Evolutionary conservation across 2,329 filamentous ascomycete species (phyloP), one percentile per base, ranked within the genome.

Genomic region (Hymenoscyphus salicellus): DNA sequence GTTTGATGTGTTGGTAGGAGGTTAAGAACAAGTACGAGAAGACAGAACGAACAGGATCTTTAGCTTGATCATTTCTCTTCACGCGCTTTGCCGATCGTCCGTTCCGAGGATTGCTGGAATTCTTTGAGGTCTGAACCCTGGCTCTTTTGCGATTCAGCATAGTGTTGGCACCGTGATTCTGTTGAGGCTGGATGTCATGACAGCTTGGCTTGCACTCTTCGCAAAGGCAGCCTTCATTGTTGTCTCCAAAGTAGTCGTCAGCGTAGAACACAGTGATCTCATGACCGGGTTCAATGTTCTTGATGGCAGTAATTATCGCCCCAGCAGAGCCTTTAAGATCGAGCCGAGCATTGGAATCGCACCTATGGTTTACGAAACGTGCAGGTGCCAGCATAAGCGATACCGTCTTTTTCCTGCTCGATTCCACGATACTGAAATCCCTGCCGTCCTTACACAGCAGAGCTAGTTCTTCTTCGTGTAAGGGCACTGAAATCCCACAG

Each of bases 331-430:
- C 91, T 28, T 87, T 90, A 43, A 92, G 96, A 70, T 91, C 89
- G 57, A 98, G 84, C 72, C 88, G 86, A 11, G 92, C 93, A 79
- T 97, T 98, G 38, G 94, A 91, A 70, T 90, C 84, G 78, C 94
- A 98, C 77, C 97, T 94, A 78, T 98, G 94, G 74, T 98, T 98
- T 28, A 93, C 92, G 76, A 98, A 97, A 55, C 94, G 88, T 41
- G 94, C 94, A 3, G 93, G 94, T 0, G 94, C 94, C 75, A 97
- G 88, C 75, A 98, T 97, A 55, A 97, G 81, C 62, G 91, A 96
- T 28, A 92, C 89, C 66, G 89, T 89, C 78, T 96, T 97, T 79
- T 90, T 93, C 64, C 94, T 85, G 67, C 91, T 93, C 68, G 92
- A 96, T 74, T 96, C 90, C 41, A 98, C 92, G 67, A 98, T 92